These are phyloP conservation scores for Sporothrix luriei DNA, from an alignment of 2,329 filamentous ascomycete species.

Conservation along the genomic window DNA sequence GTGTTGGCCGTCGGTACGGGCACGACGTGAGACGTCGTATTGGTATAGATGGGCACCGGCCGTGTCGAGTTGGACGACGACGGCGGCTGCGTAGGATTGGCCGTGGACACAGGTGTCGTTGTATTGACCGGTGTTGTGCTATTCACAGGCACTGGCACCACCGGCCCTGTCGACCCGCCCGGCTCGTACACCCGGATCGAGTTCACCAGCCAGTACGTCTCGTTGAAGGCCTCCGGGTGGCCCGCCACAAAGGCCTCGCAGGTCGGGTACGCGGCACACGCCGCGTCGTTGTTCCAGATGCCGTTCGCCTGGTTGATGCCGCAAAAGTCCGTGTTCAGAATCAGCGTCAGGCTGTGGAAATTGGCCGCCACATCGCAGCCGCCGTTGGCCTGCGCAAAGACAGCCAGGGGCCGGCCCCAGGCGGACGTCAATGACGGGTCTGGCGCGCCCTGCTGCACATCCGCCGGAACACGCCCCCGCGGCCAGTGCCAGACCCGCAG, in stretches of 20 bases:
- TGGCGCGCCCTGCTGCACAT: slow-evolving; percentile 47
- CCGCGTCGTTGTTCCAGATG: slow-evolving; percentile 33
- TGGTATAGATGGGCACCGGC: neutral
- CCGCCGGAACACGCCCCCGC: slow-evolving; percentile 45
- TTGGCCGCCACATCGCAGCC: slow-evolving; percentile 13
- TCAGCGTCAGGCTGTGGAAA: slow-evolving; percentile 24
- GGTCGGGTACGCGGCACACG: slow-evolving; percentile 35
- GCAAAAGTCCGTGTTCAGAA: slow-evolving; percentile 42
- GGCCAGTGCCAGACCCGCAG: slow-evolving; percentile 54
- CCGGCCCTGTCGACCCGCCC: neutral
- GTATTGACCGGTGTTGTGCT: neutral
- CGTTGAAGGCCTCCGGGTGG: slow-evolving; percentile 47
- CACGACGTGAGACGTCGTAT: neutral
- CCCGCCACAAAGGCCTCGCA: slow-evolving; percentile 60
- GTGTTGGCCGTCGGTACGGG: neutral
- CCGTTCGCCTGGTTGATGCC: slow-evolving; percentile 37
- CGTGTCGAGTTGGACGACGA: neutral
- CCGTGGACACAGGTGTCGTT: neutral
- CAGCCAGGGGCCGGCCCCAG: slow-evolving; percentile 48
- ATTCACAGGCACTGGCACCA: neutral
- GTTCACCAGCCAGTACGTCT: slow-evolving; percentile 62
- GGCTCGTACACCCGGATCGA: slow-evolving; percentile 50
- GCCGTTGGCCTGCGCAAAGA: slow-evolving; percentile 39
- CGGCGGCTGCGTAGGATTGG: neutral
- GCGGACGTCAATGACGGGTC: slow-evolving; percentile 40